Evolutionary conservation across 1,139 yeast species (phyloP).

Genomic region (Saccharomyces hybrid): DNA sequence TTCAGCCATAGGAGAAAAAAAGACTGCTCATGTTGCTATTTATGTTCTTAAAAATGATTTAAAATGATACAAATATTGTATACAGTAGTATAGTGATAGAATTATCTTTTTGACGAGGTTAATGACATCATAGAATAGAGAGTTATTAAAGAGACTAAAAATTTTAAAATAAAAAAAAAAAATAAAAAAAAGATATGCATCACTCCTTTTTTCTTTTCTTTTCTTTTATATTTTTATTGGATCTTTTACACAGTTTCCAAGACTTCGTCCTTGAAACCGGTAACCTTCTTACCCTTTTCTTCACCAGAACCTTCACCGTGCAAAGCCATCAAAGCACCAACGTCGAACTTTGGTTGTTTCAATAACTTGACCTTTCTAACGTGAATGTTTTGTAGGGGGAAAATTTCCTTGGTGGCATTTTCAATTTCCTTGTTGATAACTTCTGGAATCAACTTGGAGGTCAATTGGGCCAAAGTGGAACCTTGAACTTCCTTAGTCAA

Average conservation of each 20-base stretch:
- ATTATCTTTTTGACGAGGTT: conserved; percentile 1
- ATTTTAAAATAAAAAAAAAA: background rate
- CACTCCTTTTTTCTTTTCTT: background rate
- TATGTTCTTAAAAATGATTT: conserved; percentile 1
- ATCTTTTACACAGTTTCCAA: conserved; percentile 64
- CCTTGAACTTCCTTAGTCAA: conserved; percentile 78
- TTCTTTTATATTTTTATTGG: background rate
- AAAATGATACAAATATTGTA: conserved; percentile 3
- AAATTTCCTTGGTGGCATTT: conserved; percentile 75
- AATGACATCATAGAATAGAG: conserved; percentile 1
- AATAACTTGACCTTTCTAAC: conserved; percentile 86
- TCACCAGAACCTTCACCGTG: conserved; percentile 84
- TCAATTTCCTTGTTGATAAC: conserved; percentile 87
- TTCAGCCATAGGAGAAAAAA: background rate
- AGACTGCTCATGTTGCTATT: background rate
- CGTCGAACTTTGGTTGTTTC: conserved; percentile 87
- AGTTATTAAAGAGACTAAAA: background rate
- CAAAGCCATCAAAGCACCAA: conserved; percentile 78
- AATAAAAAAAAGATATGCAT: background rate
- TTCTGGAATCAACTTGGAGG: conserved; percentile 83
- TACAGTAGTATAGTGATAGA: background rate
- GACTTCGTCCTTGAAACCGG: conserved; percentile 84
- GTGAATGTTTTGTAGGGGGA: conserved; percentile 87
- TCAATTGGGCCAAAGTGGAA: conserved; percentile 80
- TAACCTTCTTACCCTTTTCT: conserved; percentile 86